phyloP scores from a whole-genome alignment of 345 rosid species.

The Sonneratia alba region DNA sequence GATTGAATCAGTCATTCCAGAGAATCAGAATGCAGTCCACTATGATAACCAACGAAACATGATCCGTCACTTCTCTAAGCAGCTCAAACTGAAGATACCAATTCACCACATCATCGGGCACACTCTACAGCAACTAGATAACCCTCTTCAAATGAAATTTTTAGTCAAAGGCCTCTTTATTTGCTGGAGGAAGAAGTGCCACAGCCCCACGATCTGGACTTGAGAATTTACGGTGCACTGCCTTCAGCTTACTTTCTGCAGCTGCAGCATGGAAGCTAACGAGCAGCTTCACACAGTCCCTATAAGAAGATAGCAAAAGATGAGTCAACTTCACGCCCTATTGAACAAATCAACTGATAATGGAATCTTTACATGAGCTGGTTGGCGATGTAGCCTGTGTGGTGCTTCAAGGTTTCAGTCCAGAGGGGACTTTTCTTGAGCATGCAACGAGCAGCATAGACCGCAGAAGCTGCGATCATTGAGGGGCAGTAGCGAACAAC shows the following conservation, averaged over 20 bases:
- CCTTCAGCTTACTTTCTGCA: conserved; percentile 56
- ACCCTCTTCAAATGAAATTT: not conserved
- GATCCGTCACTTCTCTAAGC: not conserved
- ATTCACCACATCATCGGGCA: not conserved
- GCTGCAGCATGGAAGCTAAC: conserved; percentile 42
- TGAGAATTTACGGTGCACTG: conserved; percentile 52
- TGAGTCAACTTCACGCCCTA: not conserved
- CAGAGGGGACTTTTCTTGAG: conserved; percentile 53
- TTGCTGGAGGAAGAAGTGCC: conserved; percentile 53
- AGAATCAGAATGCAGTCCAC: no score
- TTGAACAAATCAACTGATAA: not conserved
- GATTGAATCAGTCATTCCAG: no score
- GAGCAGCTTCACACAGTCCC: conserved; percentile 64
- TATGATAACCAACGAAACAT: not conserved
- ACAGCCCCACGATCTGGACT: conserved; percentile 46
- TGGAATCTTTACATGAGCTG: conserved; percentile 36
- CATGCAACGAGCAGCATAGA: conserved; percentile 79
- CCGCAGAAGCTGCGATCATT: conserved; percentile 77
- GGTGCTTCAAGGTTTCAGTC: conserved; percentile 59
- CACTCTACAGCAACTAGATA: not conserved
- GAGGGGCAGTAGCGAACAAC: conserved; percentile 41
- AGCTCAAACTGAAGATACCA: not conserved
- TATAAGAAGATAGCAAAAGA: conserved; percentile 12
- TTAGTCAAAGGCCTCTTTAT: not conserved
- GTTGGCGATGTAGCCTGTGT: conserved; percentile 61